Conservation (phyloP, 2,329 filamentous ascomycete genomes). For the Cercospora canescens region DNA sequence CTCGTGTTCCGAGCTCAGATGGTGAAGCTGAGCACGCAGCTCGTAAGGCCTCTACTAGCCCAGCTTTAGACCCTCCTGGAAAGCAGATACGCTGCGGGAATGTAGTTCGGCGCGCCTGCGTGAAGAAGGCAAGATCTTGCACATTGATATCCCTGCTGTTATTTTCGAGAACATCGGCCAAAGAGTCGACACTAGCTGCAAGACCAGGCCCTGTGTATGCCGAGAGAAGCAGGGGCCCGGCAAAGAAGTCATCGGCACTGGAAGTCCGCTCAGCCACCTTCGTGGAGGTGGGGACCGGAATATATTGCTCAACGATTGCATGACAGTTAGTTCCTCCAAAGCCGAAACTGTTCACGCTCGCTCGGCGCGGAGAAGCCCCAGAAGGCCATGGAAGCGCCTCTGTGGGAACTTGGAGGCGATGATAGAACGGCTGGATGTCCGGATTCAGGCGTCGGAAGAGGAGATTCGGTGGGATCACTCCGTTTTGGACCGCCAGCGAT, state of each 20-base stretch:
- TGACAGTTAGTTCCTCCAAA: constrained; percentile 30
- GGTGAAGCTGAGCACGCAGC: constrained; percentile 3
- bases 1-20: constrained; percentile 16
- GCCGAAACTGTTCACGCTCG: constrained; percentile 28
- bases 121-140: constrained; percentile 19
- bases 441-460: constrained; percentile 29
- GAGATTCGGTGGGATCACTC: constrained; percentile 29
- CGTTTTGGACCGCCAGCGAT: constrained; percentile 30
- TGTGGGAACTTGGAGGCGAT: constrained; percentile 23
- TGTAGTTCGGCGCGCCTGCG: constrained; percentile 20
- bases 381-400: constrained; percentile 34
- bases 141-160: background rate
- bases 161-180: constrained; percentile 18
- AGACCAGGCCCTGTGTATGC: constrained; percentile 16
- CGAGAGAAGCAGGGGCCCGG: constrained; percentile 21
- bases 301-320: constrained; percentile 25
- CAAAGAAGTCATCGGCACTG: constrained; percentile 7
- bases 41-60: constrained; percentile 10
- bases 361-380: constrained; percentile 7
- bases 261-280: background rate
- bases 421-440: constrained; percentile 30
- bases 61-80: constrained; percentile 12
- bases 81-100: constrained; percentile 20
- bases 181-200: constrained; percentile 10
- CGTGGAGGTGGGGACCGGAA: constrained; percentile 1